A percentile compares a stretch with the other conserved stretches of the same genome.
Evolutionary conservation across 257 asterid species (phyloP).

Genomic region (Primulina eburnea): DNA sequence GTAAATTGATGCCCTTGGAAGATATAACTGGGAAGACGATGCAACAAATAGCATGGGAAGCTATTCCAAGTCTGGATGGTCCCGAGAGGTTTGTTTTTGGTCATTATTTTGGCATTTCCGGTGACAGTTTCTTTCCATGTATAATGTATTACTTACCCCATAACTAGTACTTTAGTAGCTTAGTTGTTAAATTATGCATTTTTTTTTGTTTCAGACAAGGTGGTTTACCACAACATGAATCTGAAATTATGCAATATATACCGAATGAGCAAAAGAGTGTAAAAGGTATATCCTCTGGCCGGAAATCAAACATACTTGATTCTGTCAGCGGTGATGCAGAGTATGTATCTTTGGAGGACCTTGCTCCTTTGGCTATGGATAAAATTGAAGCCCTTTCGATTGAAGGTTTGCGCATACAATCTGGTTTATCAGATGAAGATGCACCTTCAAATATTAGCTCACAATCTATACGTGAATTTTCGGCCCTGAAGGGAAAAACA

Average conservation of each 20-base stretch:
- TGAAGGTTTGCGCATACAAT: conserved; percentile 83
- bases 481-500: conserved; percentile 71
- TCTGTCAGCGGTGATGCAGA: conserved; percentile 47
- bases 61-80: conserved; percentile 53
- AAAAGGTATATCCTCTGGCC: conserved; percentile 28
- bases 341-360: conserved; percentile 74
- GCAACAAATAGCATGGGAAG: conserved; percentile 84
- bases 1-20: conserved; percentile 86
- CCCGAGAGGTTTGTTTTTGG: conserved; percentile 56
- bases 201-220: conserved; percentile 49
- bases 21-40: conserved; percentile 80
- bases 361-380: conserved; percentile 97
- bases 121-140: neutral
- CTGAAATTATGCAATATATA: conserved; percentile 29
- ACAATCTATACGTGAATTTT: conserved; percentile 60
- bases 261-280: conserved; percentile 29
- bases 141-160: neutral
- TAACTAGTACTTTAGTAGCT: conserved; percentile 8
- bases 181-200: conserved; percentile 13
- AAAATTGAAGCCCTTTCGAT: conserved; percentile 68
- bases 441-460: conserved; percentile 68
- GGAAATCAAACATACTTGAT: conserved; percentile 31
- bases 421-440: conserved; percentile 75
- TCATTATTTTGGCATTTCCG: conserved; percentile 5
- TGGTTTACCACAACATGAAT: conserved; percentile 37